These are phyloP conservation scores for Lactarius vividus DNA, from an alignment of 768 basidiomycete genomes.

Conservation along the genomic window DNA sequence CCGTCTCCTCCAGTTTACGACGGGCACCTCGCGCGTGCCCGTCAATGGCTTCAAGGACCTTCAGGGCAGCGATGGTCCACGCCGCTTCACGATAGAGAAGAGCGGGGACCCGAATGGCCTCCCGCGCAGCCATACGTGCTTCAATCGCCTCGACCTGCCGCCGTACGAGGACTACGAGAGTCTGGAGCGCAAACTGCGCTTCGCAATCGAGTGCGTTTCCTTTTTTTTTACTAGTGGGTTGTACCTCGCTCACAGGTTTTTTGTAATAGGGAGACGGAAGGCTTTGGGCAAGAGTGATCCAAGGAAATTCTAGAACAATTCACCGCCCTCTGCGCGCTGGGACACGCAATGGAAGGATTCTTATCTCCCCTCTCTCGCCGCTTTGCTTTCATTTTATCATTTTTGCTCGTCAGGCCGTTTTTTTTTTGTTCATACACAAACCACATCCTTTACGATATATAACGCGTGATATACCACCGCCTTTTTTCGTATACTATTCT, in stretches of 20 bases:
- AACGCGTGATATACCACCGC: background rate
- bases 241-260: background rate
- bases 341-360: background rate
- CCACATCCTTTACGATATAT: background rate
- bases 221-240: constrained; percentile 1
- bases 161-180: constrained; percentile 87
- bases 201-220: constrained; percentile 71
- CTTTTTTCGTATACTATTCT: background rate
- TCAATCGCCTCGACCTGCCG: constrained; percentile 86
- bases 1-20: constrained; percentile 84
- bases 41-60: constrained; percentile 95
- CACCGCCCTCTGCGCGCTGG: background rate
- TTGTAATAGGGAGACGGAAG: constrained; percentile 67
- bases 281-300: constrained; percentile 47
- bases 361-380: background rate
- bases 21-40: constrained; percentile 79
- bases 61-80: constrained; percentile 89
- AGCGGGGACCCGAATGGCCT: constrained; percentile 85
- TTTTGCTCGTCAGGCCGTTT: background rate
- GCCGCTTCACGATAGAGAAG: constrained; percentile 94
- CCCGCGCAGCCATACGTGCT: constrained; percentile 91
- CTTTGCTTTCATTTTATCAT: background rate
- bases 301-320: background rate
- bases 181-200: constrained; percentile 80
- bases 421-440: too few relatives aligned